Evolutionary conservation across 257 asterid genomes (phyloP).

Genomic region (Solanum pennellii): DNA sequence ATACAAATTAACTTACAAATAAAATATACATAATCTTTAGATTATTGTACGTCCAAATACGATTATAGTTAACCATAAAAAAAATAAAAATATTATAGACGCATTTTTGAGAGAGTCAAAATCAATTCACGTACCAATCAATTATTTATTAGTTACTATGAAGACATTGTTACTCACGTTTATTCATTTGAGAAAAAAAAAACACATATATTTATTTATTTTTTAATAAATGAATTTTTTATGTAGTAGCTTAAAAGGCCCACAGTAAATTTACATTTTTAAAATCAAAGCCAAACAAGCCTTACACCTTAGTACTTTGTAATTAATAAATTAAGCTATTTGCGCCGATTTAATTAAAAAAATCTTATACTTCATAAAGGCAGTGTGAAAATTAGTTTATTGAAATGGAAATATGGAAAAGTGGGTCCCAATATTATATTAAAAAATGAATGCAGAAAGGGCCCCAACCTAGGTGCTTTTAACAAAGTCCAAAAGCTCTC

Average conservation of each 20-base stretch:
- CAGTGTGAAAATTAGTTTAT: not conserved
- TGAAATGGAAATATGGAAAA: not conserved
- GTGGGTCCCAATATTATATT: not conserved
- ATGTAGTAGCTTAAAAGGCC: not conserved
- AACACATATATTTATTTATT: too few species aligned
- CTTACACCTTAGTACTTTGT: not conserved
- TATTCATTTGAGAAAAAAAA: too few species aligned
- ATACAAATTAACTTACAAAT: not conserved
- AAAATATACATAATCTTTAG: too few species aligned
- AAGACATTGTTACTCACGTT: not conserved
- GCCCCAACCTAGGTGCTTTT: not conserved
- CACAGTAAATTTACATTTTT: not conserved
- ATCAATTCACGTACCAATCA: not conserved
- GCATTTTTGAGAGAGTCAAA: not conserved
- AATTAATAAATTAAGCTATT: not conserved
- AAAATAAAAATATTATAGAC: not conserved
- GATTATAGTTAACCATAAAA: too few species aligned
- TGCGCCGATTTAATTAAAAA: not conserved
- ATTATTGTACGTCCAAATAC: not conserved
- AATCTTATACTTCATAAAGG: not conserved
- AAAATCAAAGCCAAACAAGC: not conserved
- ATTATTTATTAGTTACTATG: too few species aligned
- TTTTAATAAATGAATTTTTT: too few species aligned
- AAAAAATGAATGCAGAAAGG: not conserved
- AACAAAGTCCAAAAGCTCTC: not conserved